A percentile compares a stretch with the other conserved stretches of the same genome.
Evolutionary conservation across 768 basidiomycete species (phyloP).

Genomic region (Tulasnella sp.): DNA sequence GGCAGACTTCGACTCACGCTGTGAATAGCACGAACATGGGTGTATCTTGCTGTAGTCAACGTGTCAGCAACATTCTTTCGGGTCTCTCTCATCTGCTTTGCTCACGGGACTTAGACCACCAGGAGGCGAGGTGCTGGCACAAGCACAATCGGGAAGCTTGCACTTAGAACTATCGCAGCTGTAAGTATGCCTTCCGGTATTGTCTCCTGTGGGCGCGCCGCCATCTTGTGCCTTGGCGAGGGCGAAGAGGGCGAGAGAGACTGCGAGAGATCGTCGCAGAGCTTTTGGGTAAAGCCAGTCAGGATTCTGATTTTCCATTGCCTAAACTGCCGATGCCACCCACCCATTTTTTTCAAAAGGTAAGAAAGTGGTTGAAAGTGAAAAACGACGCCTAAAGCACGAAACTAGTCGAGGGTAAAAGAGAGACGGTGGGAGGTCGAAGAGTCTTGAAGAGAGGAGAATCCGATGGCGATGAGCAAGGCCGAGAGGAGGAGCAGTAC

Average conservation of each 20-base stretch:
- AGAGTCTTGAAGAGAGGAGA: background rate
- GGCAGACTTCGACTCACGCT: slow-evolving; percentile 26
- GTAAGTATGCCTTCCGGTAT: slow-evolving; percentile 47
- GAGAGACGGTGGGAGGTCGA: background rate
- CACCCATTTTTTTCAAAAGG: background rate
- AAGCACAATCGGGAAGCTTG: slow-evolving; percentile 57
- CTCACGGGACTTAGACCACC: slow-evolving; percentile 56
- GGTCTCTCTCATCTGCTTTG: slow-evolving; percentile 19
- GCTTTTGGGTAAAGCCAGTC: background rate
- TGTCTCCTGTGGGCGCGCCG: slow-evolving; percentile 40
- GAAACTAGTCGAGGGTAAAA: background rate
- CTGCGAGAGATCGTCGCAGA: background rate
- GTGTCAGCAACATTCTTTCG: background rate
- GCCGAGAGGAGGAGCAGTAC: background rate
- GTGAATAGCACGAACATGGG: slow-evolving; percentile 64
- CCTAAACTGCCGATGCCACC: background rate
- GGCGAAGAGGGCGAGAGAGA: background rate
- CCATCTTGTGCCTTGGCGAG: slow-evolving; percentile 37
- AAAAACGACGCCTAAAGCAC: background rate
- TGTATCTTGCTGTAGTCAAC: slow-evolving; percentile 37
- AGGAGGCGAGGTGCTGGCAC: slow-evolving; percentile 61
- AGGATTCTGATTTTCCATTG: background rate
- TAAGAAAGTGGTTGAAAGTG: background rate
- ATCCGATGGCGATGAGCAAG: background rate
- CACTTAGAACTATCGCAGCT: slow-evolving; percentile 53